Evolutionary conservation across 2,329 filamentous ascomycete genomes (phyloP).

Genomic region (Penicillium sp.): DNA sequence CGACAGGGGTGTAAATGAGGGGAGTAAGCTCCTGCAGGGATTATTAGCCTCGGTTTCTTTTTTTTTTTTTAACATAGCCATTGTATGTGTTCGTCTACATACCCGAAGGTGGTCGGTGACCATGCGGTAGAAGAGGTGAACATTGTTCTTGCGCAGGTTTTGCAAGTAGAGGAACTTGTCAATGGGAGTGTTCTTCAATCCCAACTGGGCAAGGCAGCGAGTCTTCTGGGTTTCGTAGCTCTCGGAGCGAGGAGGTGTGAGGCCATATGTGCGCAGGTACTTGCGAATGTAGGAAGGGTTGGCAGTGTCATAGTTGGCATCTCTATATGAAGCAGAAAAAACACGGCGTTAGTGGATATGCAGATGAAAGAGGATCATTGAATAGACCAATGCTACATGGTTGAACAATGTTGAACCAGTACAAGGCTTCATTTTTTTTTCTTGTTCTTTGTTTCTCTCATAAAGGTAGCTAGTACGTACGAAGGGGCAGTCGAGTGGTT

Average conservation of each 20-base stretch:
- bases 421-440: not conserved
- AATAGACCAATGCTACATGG: not conserved
- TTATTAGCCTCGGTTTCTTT: not conserved
- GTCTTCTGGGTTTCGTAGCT: conserved; percentile 51
- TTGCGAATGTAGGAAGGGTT: conserved; percentile 52
- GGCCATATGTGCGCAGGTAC: conserved; percentile 52
- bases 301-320: conserved; percentile 51
- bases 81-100: conserved; percentile 11
- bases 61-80: conserved; percentile 5
- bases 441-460: not conserved
- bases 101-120: conserved; percentile 50
- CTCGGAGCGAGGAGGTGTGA: conserved; percentile 51
- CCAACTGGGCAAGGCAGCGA: conserved; percentile 51
- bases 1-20: conserved; percentile 53
- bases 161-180: conserved; percentile 54
- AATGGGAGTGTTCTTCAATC: conserved; percentile 47
- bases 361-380: not conserved
- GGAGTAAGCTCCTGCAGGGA: conserved; percentile 46
- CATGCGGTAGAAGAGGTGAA: conserved; percentile 54
- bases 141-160: conserved; percentile 52
- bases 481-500: conserved; percentile 31
- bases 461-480: conserved; percentile 25
- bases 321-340: conserved; percentile 25
- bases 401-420: not conserved
- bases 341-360: conserved; percentile 4